Conservation (phyloP, 2,329 filamentous ascomycete genomes). For the Curvularia sp. region DNA sequence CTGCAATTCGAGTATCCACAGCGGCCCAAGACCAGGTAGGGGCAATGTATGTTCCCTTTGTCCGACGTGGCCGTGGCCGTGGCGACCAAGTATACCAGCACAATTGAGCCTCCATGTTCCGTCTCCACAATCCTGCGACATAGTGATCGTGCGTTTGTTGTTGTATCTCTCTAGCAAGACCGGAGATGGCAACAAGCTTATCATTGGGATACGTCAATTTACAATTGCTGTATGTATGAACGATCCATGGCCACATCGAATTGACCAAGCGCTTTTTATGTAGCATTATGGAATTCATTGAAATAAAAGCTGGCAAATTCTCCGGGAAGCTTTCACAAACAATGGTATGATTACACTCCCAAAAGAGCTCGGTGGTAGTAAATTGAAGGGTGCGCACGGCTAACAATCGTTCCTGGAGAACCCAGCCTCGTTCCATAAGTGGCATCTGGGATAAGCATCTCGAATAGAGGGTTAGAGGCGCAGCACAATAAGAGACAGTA, state of each 20-base stretch:
- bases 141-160: background rate
- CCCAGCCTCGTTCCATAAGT: background rate
- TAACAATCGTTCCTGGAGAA: background rate
- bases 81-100: background rate
- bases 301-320: too few relatives aligned
- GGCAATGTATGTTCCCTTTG: background rate
- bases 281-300: too few relatives aligned
- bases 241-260: background rate
- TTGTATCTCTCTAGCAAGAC: background rate
- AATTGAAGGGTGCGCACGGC: background rate
- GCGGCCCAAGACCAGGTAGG: background rate
- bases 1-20: background rate
- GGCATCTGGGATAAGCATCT: too few relatives aligned
- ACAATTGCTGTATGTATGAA: background rate
- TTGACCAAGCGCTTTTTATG: background rate
- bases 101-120: background rate
- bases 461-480: background rate
- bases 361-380: background rate
- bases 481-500: background rate
- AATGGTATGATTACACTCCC: background rate
- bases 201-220: background rate
- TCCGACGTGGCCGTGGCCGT: background rate
- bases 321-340: background rate
- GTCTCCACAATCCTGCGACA: background rate
- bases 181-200: background rate